Evolutionary conservation across 331 rosid species (phyloP).

Genomic region (Acacia pycnantha): DNA sequence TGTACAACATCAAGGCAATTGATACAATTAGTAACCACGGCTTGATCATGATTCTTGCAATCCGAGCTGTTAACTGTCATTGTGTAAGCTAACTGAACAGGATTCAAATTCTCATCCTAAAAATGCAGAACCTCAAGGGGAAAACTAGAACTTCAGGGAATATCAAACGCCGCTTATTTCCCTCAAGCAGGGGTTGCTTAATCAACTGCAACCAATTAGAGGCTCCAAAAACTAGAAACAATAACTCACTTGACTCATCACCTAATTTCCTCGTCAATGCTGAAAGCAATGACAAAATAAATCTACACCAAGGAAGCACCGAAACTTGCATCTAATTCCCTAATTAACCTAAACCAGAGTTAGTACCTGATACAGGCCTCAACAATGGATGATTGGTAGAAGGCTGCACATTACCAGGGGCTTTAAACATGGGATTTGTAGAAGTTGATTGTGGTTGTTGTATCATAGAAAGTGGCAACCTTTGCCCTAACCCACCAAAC

Average conservation of each 20-base stretch:
- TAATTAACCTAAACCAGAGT: slow-evolving; percentile 81
- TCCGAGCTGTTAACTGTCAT: slow-evolving; percentile 20
- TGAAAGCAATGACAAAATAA: slow-evolving; percentile 46
- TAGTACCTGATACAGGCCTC: slow-evolving; percentile 88
- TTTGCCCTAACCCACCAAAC: slow-evolving; percentile 90
- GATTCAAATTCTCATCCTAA: slow-evolving; percentile 14
- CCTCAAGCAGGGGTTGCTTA: slow-evolving; percentile 43
- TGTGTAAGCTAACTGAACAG: slow-evolving; percentile 30
- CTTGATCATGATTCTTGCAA: slow-evolving; percentile 28
- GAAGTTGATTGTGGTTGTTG: slow-evolving; percentile 74
- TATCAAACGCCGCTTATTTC: slow-evolving; percentile 45
- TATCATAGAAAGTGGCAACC: slow-evolving; percentile 80
- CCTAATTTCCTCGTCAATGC: slow-evolving; percentile 46
- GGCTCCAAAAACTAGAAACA: slow-evolving; percentile 45
- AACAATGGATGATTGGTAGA: slow-evolving; percentile 69
- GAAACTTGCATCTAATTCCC: slow-evolving; percentile 42
- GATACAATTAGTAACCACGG: slow-evolving; percentile 17
- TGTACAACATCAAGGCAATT: slow-evolving; percentile 21
- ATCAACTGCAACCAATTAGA: slow-evolving; percentile 53
- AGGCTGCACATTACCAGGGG: slow-evolving; percentile 63
- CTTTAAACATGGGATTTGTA: slow-evolving; percentile 68
- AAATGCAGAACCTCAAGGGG: slow-evolving; percentile 14
- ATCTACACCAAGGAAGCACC: slow-evolving; percentile 33
- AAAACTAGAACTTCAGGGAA: slow-evolving; percentile 18
- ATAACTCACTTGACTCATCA: slow-evolving; percentile 40